Evolutionary conservation across 2,329 filamentous ascomycete genomes (phyloP).

Genomic region (Venturia oleaginea): DNA sequence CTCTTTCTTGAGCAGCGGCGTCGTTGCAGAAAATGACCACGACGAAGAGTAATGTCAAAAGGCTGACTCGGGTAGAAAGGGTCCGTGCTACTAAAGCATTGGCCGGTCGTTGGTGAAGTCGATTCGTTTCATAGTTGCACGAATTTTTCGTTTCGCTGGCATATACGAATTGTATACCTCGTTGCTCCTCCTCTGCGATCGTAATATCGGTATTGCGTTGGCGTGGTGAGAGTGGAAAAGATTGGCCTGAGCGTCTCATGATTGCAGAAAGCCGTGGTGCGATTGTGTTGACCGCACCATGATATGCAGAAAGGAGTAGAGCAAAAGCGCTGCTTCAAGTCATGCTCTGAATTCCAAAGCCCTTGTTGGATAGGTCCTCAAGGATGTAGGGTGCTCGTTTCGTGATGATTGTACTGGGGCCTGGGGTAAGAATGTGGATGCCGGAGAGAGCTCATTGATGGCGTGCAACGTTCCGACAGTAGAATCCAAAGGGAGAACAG

Average conservation of each 20-base stretch:
- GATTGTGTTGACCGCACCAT: not conserved
- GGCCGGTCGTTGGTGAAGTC: not conserved
- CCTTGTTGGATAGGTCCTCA: not conserved
- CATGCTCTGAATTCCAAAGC: not conserved
- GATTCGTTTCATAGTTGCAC: not conserved
- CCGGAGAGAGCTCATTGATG: not conserved
- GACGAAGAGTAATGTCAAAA: slow-evolving; percentile 1
- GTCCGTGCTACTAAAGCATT: not conserved
- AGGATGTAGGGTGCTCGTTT: not conserved
- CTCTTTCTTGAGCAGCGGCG: not conserved
- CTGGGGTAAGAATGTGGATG: not conserved
- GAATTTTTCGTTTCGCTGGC: not conserved
- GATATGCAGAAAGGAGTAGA: not conserved
- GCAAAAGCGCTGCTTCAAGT: not conserved
- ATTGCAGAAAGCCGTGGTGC: not conserved
- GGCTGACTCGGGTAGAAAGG: not conserved
- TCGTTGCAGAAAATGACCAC: not conserved
- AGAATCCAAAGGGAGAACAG: not conserved
- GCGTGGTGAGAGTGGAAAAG: not conserved
- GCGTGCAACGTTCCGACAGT: not conserved
- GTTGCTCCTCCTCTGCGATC: not conserved
- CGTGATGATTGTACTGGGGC: not conserved
- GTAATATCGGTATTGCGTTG: not conserved
- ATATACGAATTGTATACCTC: not conserved
- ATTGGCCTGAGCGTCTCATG: not conserved